Conservation (phyloP, 176 grass and related monocot genomes). For the Tuctoria greenei region DNA sequence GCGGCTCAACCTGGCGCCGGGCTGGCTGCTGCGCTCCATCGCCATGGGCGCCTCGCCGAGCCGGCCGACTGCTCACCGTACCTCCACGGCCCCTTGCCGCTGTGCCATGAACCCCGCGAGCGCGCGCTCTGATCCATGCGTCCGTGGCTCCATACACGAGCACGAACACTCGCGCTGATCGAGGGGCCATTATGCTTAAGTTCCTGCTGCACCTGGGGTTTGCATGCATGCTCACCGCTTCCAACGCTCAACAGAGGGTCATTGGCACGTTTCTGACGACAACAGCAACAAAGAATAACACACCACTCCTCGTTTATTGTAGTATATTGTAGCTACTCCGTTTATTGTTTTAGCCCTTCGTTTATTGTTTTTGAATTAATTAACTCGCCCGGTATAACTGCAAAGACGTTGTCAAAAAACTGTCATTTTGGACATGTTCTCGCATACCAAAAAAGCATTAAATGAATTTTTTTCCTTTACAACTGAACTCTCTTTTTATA, state of each 20-base stretch:
- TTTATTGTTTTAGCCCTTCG: not conserved
- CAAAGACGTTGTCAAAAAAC: too few relatives aligned
- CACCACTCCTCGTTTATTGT: too few relatives aligned
- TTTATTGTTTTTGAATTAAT: not conserved
- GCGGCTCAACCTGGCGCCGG: not conserved
- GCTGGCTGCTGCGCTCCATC: not conserved
- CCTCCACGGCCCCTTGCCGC: too few relatives aligned
- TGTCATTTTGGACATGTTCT: too few relatives aligned
- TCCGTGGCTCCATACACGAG: not conserved
- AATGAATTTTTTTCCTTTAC: too few relatives aligned
- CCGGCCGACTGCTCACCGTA: too few relatives aligned
- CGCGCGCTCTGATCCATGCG: not conserved
- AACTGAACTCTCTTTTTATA: too few relatives aligned
- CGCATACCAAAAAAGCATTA: too few relatives aligned
- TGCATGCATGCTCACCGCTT: not conserved
- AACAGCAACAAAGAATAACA: not conserved
- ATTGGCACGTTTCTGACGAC: not conserved
- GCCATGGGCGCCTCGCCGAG: not conserved
- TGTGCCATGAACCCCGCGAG: not conserved
- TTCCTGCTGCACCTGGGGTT: not conserved
- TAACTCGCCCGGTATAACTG: not conserved
- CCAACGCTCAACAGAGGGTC: not conserved
- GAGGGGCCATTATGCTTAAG: constrained; percentile 2
- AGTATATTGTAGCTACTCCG: not conserved
- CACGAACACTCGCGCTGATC: constrained; percentile 1